Conservation (phyloP, 306 rosid genomes). For the Hippophae gyantsensis region DNA sequence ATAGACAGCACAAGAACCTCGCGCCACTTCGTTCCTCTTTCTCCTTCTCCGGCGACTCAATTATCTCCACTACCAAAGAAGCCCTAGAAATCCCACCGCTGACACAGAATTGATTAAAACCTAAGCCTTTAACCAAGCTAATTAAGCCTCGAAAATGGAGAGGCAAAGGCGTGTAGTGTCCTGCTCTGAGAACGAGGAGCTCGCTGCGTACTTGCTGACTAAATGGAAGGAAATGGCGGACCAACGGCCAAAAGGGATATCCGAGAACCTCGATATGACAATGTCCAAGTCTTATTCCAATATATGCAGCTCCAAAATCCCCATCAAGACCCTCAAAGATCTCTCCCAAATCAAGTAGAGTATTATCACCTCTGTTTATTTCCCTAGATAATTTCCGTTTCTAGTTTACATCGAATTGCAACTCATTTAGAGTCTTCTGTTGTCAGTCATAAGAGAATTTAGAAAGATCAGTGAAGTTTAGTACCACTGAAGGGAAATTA, state of each 20-base stretch:
- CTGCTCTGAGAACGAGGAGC: slow-evolving; percentile 55
- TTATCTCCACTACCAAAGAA: not conserved
- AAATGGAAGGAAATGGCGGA: slow-evolving; percentile 68
- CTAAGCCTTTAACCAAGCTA: not conserved
- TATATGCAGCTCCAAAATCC: slow-evolving; percentile 50
- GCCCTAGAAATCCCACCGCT: not conserved
- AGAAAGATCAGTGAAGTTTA: no score
- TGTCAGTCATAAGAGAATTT: no score
- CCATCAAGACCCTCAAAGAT: slow-evolving; percentile 58
- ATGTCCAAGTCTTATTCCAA: slow-evolving; percentile 73
- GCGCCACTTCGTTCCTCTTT: slow-evolving; percentile 6
- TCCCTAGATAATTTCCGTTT: not conserved
- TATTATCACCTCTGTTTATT: not conserved
- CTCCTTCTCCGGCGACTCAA: not conserved
- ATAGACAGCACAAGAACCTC: not conserved
- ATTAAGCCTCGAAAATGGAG: slow-evolving; percentile 26
- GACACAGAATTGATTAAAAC: slow-evolving; percentile 3
- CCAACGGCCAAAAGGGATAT: slow-evolving; percentile 51
- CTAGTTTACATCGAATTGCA: not conserved
- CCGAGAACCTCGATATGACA: slow-evolving; percentile 54
- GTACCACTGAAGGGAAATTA: no score
- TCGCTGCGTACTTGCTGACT: slow-evolving; percentile 44
- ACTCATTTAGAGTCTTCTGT: not conserved
- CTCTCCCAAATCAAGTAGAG: slow-evolving; percentile 67
- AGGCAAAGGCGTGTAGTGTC: slow-evolving; percentile 27